Base-by-base conservation (phyloP, 345 rosid genomes). In the Ceriops tagal region DNA sequence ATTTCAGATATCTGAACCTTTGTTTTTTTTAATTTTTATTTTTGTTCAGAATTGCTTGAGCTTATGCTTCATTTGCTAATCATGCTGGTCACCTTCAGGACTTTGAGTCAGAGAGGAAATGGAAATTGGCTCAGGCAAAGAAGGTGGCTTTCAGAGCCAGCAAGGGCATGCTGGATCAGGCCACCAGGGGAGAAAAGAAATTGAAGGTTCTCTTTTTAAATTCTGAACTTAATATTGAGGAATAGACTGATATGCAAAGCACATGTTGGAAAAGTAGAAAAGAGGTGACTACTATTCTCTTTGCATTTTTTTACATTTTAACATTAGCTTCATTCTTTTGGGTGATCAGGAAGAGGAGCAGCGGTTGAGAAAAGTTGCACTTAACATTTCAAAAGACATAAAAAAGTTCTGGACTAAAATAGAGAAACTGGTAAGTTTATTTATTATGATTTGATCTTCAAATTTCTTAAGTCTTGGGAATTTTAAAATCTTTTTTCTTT, bases 361-460 rank as follows among this genome's bases (percentile, higher is more conserved):
- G 3, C 82, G 93, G 51, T 52, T 92, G 77, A 78, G 93, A 71
- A 96, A 96, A 83, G 87, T 90, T 56, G 98, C 99, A 30, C 89
- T 87, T 46, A 90, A 81, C 75, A 92, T 96, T 78, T 86, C 99
- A 0, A 96, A 92, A 81, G 99, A 96, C 65, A 88, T 96, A 77
- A 96, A 92, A 79, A 96, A 90, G 79, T 96, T 96, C 74, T 96
- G 99, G 99, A 79, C 75, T 65, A 96, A 96, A 85, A 90, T 96
- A 68, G 99, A 96, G 83, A 96, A 96, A 83, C 89, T 96, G 96
- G 99, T 77, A 88, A 83, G 85, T 83, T 72, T 53, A 61, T 68
- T 57, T 52, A 35, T 62, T 51, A 16, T 65, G 34, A 47, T 56
- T 78, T 67, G 72, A 66, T 72, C 1, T 51, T 43, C 49, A 43